Evolutionary conservation across 805 yeast species (phyloP), one percentile per base, ranked within the genome.

Genomic region (Schwanniomyces yamadae): DNA sequence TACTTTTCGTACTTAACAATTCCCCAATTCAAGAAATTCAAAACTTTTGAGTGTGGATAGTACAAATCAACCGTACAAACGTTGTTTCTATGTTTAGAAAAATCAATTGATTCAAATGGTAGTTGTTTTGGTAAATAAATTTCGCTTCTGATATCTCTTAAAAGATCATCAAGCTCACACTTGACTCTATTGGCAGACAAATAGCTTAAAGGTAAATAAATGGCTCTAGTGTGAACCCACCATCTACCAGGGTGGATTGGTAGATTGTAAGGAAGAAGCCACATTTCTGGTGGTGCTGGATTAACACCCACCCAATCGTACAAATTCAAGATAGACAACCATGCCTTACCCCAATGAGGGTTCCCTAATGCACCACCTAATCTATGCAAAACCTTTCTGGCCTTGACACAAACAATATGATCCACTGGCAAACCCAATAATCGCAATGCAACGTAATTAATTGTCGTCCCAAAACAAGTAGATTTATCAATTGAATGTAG

Each of bases 181-280:
- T 71, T 64, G 23, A 72, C 66, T 37, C 64, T 63, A 20, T 73
- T 69, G 32, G 85, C 66, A 10, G 84, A 78, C 6, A 93, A 56
- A 56, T 91, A 93, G 12, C 96, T 91, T 50, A 91, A 65, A 0
- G 98, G 90, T 22, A 85, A 59, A 51, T 90, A 93, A 15, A 93
- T 86, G 1, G 93, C 95, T 38, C 99, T 71, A 0, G 97, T 90
- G 54, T 93, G 99, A 15, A 91, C 96, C 99, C 99, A 93, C 99
- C 98, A 93, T 54, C 86, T 76, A 23, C 90, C 95, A 1, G 99
- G 99, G 54, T 93, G 98, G 26, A 89, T 69, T 0, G 96, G 95
- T 2, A 83, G 51, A 32, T 70, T 54, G 42, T 88, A 85, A 1
- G 99, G 99, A 27, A 91, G 59, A 40, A 83, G 60, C 93, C 96